Conservation (phyloP, 352 stramenopile genomes). For the Phytophthora melonis region DNA sequence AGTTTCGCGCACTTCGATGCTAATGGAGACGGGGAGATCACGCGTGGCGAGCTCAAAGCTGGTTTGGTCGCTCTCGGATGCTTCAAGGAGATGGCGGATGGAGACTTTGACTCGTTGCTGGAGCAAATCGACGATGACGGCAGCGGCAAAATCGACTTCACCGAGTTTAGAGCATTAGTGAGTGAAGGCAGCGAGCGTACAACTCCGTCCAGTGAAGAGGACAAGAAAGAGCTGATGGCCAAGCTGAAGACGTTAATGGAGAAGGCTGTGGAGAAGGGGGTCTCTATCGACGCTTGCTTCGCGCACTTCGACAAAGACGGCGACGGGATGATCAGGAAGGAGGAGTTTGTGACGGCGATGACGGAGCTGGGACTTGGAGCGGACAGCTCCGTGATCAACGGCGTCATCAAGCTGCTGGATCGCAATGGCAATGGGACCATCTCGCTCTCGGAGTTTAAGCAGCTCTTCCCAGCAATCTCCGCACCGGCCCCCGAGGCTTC, state of each 20-base stretch:
- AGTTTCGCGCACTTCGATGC: constrained; percentile 81
- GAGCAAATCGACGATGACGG: constrained; percentile 55
- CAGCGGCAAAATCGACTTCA: constrained; percentile 66
- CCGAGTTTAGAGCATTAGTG: constrained; percentile 66
- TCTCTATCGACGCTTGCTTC: constrained; percentile 74
- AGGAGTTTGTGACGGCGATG: constrained; percentile 72
- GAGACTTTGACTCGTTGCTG: constrained; percentile 59
- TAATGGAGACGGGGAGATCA: constrained; percentile 66
- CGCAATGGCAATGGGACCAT: constrained; percentile 72
- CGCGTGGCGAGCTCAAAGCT: constrained; percentile 57
- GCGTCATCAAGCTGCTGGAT: constrained; percentile 66
- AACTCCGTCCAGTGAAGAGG: not conserved
- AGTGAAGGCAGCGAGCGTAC: not conserved
- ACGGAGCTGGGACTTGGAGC: constrained; percentile 55
- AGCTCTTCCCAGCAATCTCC: constrained; percentile 47
- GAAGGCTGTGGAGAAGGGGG: constrained; percentile 51
- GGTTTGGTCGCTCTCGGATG: constrained; percentile 58
- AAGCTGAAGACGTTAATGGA: constrained; percentile 57
- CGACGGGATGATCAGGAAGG: constrained; percentile 63
- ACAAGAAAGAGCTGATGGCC: constrained; percentile 33
- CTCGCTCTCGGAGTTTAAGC: constrained; percentile 69
- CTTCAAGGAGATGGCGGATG: constrained; percentile 53
- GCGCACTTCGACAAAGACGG: constrained; percentile 88
- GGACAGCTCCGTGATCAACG: constrained; percentile 40
- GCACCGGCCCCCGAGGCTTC: not conserved